Base-by-base conservation (phyloP, 768 basidiomycete genomes). In the Suillus americanus region DNA sequence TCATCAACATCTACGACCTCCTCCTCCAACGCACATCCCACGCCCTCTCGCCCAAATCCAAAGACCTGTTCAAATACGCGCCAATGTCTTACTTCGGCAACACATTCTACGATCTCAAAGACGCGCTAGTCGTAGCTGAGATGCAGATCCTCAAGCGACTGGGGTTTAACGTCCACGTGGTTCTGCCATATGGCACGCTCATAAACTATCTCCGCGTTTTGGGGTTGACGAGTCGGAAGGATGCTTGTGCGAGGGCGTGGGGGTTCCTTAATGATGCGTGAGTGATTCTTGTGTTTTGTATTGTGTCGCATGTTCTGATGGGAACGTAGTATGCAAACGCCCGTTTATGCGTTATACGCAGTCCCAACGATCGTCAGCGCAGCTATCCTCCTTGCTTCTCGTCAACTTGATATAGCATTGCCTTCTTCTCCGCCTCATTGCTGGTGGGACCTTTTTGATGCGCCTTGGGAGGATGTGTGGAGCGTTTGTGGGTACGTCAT, bases 61-160 rank as follows among this genome's bases (percentile, higher is more conserved):
- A 75, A 75, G 62, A 68, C 41, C 79, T 78, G 14, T 87, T 92
- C 79, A 83, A 83, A 70, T 94, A 95, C 76, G 77, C 83, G 3
- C 90, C 94, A 14, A 96, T 95, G 92, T 89, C 91, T 20, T 96
- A 95, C 78, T 95, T 93, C 74, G 88, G 92, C 16, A 85, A 84
- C 70, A 89, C 88, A 2, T 99, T 97, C 72, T 98, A 98, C 79
- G 93, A 96, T 66, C 83, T 94, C 75, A 98, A 97, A 73, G 97
- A 99, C 72, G 89, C 92, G 8, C 81, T 98, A 57, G 94, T 98
- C 25, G 90, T 96, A 16, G 89, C 91, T 2, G 97, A 99, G 77
- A 99, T 99, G 94, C 97, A 99, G 74, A 85, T 99, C 25, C 83
- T 99, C 68, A 99, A 99, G 77, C 85, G 97, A 28, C 84, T 99